These are phyloP conservation scores for Huntiella savannae DNA, from an alignment of 2,329 filamentous ascomycete genomes.

Conservation along the genomic window DNA sequence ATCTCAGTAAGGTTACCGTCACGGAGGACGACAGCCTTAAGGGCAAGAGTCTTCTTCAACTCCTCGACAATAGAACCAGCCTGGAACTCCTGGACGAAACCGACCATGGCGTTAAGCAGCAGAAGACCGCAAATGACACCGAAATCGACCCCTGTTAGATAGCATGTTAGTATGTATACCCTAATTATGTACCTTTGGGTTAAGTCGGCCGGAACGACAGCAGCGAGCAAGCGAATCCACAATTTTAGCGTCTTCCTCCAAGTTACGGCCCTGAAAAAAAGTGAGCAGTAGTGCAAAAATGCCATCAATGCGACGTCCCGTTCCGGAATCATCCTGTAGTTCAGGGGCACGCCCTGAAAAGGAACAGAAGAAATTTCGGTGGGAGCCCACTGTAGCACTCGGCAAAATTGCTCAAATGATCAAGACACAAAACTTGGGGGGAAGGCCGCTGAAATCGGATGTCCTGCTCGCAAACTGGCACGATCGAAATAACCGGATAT, in stretches of 20 bases:
- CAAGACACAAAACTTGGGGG: too few relatives aligned
- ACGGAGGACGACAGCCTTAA: constrained; percentile 75
- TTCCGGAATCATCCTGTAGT: too few relatives aligned
- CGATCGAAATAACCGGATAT: too few relatives aligned
- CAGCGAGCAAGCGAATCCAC: neutral
- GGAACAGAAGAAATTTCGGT: neutral
- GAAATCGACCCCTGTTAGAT: constrained; percentile 52
- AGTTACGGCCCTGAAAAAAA: neutral
- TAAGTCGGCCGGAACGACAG: too few relatives aligned
- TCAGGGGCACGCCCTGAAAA: neutral
- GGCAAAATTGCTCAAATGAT: too few relatives aligned
- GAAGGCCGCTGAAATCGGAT: too few relatives aligned
- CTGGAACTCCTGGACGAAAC: constrained; percentile 79
- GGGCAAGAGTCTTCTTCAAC: constrained; percentile 73
- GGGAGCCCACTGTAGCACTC: too few relatives aligned
- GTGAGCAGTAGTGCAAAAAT: too few relatives aligned
- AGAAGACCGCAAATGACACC: constrained; percentile 75
- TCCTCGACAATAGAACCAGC: constrained; percentile 81
- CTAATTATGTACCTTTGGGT: too few relatives aligned
- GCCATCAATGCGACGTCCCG: too few relatives aligned
- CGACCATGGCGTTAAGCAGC: constrained; percentile 66
- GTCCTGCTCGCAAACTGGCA: too few relatives aligned
- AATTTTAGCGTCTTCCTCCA: neutral
- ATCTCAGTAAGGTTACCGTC: constrained; percentile 58
- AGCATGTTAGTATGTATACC: constrained; percentile 2